phyloP scores from a whole-genome alignment of 116 monocot species.

The Dioscorea cayenensis region DNA sequence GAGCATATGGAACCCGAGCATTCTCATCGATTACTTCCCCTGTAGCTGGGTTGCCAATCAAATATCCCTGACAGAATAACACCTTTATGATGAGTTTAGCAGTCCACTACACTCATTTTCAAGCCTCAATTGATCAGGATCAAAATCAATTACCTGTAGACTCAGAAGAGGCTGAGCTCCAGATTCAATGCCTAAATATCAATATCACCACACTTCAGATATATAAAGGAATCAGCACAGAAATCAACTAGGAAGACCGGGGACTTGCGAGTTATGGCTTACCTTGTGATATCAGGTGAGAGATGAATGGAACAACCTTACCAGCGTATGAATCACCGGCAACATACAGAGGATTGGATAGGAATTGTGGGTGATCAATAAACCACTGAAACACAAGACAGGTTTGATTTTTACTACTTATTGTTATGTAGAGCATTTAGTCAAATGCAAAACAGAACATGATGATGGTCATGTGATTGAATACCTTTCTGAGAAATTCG shows the following conservation, averaged over 20 bases:
- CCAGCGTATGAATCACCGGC: slow-evolving; percentile 8
- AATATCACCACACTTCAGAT: too few species aligned
- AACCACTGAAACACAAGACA: too few species aligned
- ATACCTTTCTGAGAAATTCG: slow-evolving; percentile 21
- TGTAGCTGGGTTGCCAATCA: slow-evolving; percentile 24
- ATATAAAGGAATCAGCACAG: too few species aligned
- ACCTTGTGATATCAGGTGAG: neutral
- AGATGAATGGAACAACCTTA: neutral
- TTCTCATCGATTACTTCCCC: neutral
- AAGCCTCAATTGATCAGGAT: too few species aligned
- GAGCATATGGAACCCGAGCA: slow-evolving; percentile 8
- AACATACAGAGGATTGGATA: slow-evolving; percentile 3
- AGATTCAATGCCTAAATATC: neutral
- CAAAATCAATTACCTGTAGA: slow-evolving; percentile 1
- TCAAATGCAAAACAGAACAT: too few species aligned
- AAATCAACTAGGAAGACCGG: too few species aligned
- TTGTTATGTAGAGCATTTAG: too few species aligned
- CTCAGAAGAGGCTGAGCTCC: slow-evolving; percentile 1
- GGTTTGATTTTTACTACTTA: too few species aligned
- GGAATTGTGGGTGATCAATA: neutral
- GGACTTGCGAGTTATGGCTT: neutral
- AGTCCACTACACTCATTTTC: too few species aligned
- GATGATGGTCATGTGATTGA: too few species aligned
- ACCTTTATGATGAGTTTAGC: neutral
- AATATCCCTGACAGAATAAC: slow-evolving; percentile 18